These are phyloP conservation scores for Zopfochytrium polystomum DNA, from an alignment of 371 early-diverging fungal species.

Conservation along the genomic window DNA sequence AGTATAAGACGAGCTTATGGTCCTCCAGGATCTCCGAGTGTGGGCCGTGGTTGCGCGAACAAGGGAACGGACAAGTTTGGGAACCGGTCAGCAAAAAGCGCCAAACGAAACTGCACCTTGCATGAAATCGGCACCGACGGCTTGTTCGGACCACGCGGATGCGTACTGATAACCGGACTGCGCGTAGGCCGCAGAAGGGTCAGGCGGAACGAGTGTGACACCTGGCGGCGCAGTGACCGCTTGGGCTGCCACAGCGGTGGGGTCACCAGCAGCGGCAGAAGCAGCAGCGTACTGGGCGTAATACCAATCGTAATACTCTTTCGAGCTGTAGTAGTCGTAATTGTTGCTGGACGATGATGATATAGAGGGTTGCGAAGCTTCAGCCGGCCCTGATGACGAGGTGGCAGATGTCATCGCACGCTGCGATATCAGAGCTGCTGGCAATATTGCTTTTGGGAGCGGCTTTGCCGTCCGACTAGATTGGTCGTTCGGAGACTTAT, in stretches of 20 bases:
- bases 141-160: not conserved
- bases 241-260: not conserved
- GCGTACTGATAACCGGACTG: not conserved
- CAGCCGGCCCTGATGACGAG: too few relatives aligned
- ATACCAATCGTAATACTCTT: conserved; percentile 40
- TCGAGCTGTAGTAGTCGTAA: conserved; percentile 33
- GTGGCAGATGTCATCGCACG: too few relatives aligned
- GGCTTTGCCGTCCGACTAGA: too few relatives aligned
- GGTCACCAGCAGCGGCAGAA: conserved; percentile 1
- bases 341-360: too few relatives aligned
- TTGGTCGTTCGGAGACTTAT: too few relatives aligned
- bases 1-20: not conserved
- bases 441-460: too few relatives aligned
- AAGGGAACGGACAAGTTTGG: not conserved
- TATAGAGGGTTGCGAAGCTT: too few relatives aligned
- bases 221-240: too few relatives aligned
- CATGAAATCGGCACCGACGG: conserved; percentile 7
- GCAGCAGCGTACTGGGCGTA: conserved; percentile 20
- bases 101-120: not conserved
- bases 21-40: not conserved
- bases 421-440: too few relatives aligned
- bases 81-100: not conserved
- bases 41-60: too few relatives aligned
- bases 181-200: too few relatives aligned
- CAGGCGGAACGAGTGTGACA: too few relatives aligned